Percentiles rank a stretch among this genome's conserved stretches.
phyloP scores from a whole-genome alignment of 1,284 basidiomycete species.

The Puccinia coronata region DNA sequence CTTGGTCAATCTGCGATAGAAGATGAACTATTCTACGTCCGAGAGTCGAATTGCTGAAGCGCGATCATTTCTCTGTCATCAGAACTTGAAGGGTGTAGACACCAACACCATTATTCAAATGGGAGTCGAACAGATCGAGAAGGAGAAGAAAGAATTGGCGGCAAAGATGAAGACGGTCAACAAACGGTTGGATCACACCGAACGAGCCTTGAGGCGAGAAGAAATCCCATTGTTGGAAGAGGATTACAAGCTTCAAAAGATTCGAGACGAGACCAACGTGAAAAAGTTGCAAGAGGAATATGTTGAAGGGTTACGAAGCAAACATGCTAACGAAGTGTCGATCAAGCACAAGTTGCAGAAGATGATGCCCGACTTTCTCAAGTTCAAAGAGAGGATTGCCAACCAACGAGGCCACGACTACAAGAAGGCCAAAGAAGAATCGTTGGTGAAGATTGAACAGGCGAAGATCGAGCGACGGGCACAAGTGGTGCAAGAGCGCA shows the following conservation, averaged over 20 bases:
- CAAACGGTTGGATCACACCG: conserved; percentile 92
- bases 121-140: conserved; percentile 92
- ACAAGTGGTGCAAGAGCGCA: conserved; percentile 51
- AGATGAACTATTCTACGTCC: neutral
- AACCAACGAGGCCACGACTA: conserved; percentile 73
- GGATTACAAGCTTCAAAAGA: conserved; percentile 87
- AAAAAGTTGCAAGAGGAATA: conserved; percentile 68
- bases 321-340: conserved; percentile 72
- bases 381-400: conserved; percentile 67
- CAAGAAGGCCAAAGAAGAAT: conserved; percentile 66
- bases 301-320: conserved; percentile 66
- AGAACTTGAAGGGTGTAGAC: conserved; percentile 81
- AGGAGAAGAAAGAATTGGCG: conserved; percentile 87
- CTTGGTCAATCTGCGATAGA: neutral
- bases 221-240: conserved; percentile 81
- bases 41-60: neutral
- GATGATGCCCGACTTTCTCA: conserved; percentile 74
- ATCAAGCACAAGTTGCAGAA: conserved; percentile 75
- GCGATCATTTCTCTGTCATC: conserved; percentile 44
- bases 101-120: conserved; percentile 85
- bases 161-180: conserved; percentile 79
- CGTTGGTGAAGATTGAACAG: conserved; percentile 73
- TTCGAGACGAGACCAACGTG: conserved; percentile 71
- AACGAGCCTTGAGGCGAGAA: conserved; percentile 92
- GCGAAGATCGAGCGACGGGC: conserved; percentile 74